Evolutionary conservation across 495 filamentous ascomycete genomes (phyloP).

Genomic region (Aspergillus avenaceus): DNA sequence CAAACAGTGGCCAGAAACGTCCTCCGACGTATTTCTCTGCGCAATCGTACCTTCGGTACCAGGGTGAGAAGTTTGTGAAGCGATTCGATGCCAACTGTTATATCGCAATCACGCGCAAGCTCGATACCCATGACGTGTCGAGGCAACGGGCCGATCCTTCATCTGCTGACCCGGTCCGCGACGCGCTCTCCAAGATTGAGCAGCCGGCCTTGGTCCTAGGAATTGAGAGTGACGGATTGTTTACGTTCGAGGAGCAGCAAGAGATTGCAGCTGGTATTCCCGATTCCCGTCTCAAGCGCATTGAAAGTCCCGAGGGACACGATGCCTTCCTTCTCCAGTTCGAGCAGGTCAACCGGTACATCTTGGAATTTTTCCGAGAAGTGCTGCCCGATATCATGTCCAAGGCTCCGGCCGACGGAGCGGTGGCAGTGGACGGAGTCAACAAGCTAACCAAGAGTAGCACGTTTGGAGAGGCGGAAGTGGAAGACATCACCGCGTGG

Average conservation of each 20-base stretch:
- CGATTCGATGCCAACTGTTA: constrained; percentile 98
- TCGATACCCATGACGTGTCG: constrained; percentile 96
- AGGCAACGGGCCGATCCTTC: constrained; percentile 53
- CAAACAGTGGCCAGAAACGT: constrained; percentile 35
- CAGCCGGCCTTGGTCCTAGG: constrained; percentile 88
- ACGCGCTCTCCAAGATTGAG: constrained; percentile 74
- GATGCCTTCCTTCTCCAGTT: constrained; percentile 97
- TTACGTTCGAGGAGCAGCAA: constrained; percentile 94
- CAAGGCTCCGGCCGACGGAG: constrained; percentile 45
- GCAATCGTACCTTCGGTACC: constrained; percentile 97
- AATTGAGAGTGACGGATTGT: constrained; percentile 91
- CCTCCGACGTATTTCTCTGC: constrained; percentile 91
- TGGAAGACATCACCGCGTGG: constrained; percentile 97
- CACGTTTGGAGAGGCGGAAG: constrained; percentile 91
- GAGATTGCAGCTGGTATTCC: constrained; percentile 83
- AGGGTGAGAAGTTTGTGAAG: constrained; percentile 93
- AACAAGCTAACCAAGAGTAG: constrained; percentile 66
- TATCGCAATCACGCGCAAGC: constrained; percentile 95
- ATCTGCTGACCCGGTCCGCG: constrained; percentile 51
- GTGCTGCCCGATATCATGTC: constrained; percentile 84
- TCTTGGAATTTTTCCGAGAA: constrained; percentile 78
- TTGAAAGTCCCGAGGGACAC: constrained; percentile 91
- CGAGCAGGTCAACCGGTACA: constrained; percentile 88
- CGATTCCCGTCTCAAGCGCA: constrained; percentile 70
- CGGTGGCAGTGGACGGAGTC: constrained; percentile 30